These are phyloP conservation scores for Rossbeevera mucosa DNA, from an alignment of 768 basidiomycete genomes.

Conservation along the genomic window DNA sequence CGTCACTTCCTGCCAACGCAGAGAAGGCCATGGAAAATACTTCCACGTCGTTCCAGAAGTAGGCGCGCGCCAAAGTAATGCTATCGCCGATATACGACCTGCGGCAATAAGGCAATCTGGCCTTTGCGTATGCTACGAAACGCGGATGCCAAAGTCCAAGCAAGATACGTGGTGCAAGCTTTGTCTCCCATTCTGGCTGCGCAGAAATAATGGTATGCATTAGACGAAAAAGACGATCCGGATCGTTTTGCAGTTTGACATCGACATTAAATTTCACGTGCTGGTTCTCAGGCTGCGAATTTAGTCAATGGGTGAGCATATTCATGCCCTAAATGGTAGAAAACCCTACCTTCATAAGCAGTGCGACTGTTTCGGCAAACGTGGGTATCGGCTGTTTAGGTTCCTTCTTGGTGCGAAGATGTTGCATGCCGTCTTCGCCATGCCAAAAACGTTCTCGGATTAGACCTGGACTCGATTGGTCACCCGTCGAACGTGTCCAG, in stretches of 20 bases:
- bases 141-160: constrained; percentile 89
- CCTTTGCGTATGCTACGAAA: constrained; percentile 75
- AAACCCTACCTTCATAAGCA: constrained; percentile 67
- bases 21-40: constrained; percentile 84
- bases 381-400: constrained; percentile 88
- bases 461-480: constrained; percentile 40
- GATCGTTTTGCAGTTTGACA: constrained; percentile 91
- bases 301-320: constrained; percentile 3
- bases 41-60: constrained; percentile 86
- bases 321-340: constrained; percentile 6
- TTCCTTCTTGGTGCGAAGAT: constrained; percentile 72
- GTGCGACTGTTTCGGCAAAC: constrained; percentile 75
- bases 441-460: constrained; percentile 72
- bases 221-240: constrained; percentile 73
- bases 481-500: constrained; percentile 26
- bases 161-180: constrained; percentile 74
- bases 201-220: constrained; percentile 66
- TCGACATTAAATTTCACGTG: constrained; percentile 84
- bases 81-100: constrained; percentile 82
- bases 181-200: constrained; percentile 67
- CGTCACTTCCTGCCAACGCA: constrained; percentile 65
- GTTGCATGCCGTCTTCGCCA: constrained; percentile 66
- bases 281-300: constrained; percentile 59
- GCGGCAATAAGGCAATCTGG: constrained; percentile 73
- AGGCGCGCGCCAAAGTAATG: constrained; percentile 66